Conservation (phyloP, 805 yeast genomes). For the Spathaspora sp. region DNA sequence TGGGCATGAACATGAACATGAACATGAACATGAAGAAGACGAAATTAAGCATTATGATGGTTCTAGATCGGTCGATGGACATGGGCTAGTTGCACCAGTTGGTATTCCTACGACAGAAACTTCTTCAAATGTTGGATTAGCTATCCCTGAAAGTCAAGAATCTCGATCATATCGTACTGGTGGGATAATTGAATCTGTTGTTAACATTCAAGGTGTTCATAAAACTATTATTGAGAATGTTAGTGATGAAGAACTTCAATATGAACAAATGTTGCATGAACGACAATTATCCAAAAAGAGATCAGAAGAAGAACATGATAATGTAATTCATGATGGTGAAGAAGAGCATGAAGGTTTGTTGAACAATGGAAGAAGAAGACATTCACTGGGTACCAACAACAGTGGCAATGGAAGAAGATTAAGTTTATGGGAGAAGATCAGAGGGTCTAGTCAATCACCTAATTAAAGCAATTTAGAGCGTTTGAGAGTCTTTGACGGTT, state of each 20-base stretch:
- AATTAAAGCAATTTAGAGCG: neutral
- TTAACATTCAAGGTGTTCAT: slow-evolving; percentile 79
- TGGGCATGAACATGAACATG: slow-evolving; percentile 1
- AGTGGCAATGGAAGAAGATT: neutral
- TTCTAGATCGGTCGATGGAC: neutral
- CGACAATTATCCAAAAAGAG: neutral
- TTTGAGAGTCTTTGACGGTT: neutral
- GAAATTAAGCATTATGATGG: neutral
- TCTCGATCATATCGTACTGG: slow-evolving; percentile 45
- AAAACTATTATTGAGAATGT: slow-evolving; percentile 80
- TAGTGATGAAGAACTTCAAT: slow-evolving; percentile 36
- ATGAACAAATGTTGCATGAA: neutral
- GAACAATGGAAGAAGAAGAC: slow-evolving; percentile 1
- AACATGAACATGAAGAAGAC: neutral
- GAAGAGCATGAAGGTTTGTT: neutral
- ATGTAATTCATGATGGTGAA: neutral
- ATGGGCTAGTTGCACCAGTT: neutral
- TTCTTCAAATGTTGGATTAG: neutral
- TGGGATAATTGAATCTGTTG: slow-evolving; percentile 75
- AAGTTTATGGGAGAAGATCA: slow-evolving; percentile 10
- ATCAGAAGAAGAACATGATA: neutral
- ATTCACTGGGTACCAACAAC: slow-evolving; percentile 1
- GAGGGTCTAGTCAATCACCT: neutral
- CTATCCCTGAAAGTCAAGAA: slow-evolving; percentile 27
- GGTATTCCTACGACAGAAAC: neutral